Base-by-base conservation (phyloP, 805 yeast genomes). In the Kodamaea laetipori region DNA sequence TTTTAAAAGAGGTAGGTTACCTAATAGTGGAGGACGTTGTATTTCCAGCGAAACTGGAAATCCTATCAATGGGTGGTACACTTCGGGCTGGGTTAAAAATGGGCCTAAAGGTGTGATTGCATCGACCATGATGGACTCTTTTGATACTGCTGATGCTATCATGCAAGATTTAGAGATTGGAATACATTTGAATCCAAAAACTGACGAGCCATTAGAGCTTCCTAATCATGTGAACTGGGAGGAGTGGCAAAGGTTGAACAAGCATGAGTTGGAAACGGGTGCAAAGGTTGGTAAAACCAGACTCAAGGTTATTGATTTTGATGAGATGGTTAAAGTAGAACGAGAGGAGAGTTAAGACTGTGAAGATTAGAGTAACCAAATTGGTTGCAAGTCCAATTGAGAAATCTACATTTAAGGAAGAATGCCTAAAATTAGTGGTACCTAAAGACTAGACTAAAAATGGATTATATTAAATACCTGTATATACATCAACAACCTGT, bases 91-190 rank as follows among this genome's bases (percentile, higher is more conserved):
- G 99, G 82, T 90, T 37, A 80, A 85, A 44, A 81, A 78, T 40
- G 95, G 96, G 1, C 86, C 96, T 6, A 76, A 77, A 21, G 99
- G 99, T 1, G 95, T 89, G 3, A 94, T 94, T 51, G 95, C 95
- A 12, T 76, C 87, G 10, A 89, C 98, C 0, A 86, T 92, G 84
- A 77, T 84, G 75, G 90, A 86, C 46, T 80, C 97, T 1, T 83
- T 83, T 49, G 76, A 80, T 6, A 82, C 92, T 0, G 92, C 89
- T 0, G 87, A 81, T 19, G 66, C 73, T 9, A 71, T 94, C 0
- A 55, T 81, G 12, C 67, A 73, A 27, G 96, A 89, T 53, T 63
- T 76, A 17, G 46, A 64, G n/a, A 58, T 60, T 26, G 67, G 56
- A 2, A 32, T 57, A 3, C 57, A 55, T 37, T 52, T 58, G 4